Percentiles rank a stretch among this genome's conserved stretches.
These are phyloP conservation scores for Lasiosphaeria ovina DNA, from an alignment of 495 filamentous ascomycete species.

Conservation along the genomic window DNA sequence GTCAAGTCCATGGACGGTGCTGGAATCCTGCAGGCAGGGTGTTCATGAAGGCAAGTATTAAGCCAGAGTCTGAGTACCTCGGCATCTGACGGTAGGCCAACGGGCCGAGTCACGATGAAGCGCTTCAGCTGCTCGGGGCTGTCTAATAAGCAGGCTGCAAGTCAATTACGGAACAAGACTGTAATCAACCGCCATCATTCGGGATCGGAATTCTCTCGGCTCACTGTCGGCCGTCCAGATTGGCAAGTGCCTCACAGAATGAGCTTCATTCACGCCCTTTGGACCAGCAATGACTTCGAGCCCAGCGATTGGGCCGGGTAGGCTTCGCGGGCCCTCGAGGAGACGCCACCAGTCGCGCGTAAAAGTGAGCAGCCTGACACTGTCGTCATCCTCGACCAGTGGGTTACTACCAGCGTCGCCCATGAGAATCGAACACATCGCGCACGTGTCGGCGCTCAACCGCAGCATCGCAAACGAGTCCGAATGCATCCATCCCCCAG, in stretches of 20 bases:
- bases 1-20: constrained; percentile 26
- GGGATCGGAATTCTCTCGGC: not conserved
- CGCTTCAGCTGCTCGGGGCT: constrained; percentile 3
- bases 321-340: not conserved
- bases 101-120: not conserved
- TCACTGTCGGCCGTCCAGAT: constrained; percentile 6
- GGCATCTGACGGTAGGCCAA: not conserved
- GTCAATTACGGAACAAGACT: not conserved
- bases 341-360: constrained; percentile 4
- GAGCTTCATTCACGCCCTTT: not conserved
- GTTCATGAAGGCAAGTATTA: not conserved
- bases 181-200: not conserved
- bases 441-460: not conserved
- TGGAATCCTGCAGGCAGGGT: constrained; percentile 3
- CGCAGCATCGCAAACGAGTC: not conserved
- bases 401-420: not conserved
- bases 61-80: constrained; percentile 3
- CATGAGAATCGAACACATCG: not conserved
- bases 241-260: constrained; percentile 2
- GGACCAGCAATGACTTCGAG: constrained; percentile 3
- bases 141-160: not conserved
- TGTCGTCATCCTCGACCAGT: not conserved
- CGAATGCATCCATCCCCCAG: not conserved
- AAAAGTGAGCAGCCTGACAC: not conserved
- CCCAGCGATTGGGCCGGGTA: not conserved